phyloP scores from a whole-genome alignment of 2,329 filamentous ascomycete genomes.

The Nakataea oryzae region DNA sequence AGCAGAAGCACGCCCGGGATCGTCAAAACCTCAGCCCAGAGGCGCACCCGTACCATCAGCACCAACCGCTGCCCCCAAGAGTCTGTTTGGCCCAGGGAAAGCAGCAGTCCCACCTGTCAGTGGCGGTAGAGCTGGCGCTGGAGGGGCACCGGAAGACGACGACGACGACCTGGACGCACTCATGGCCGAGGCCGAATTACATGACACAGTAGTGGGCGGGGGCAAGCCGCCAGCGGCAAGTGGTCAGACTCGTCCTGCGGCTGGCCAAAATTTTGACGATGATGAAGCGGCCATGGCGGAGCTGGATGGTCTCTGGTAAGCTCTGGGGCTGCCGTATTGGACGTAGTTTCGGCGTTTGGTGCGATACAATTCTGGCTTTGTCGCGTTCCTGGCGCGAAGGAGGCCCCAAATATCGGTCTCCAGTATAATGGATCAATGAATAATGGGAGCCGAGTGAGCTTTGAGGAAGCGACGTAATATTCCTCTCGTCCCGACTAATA shows the following conservation, averaged over 20 bases:
- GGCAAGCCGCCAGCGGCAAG: not conserved
- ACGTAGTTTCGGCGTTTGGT: too few species aligned
- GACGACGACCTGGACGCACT: constrained; percentile 21
- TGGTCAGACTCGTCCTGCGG: not conserved
- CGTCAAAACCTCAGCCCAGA: constrained; percentile 8
- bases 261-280: constrained; percentile 38
- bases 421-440: not conserved
- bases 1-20: constrained; percentile 5
- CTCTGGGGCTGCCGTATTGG: not conserved
- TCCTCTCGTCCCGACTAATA: too few species aligned
- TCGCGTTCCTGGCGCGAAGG: too few species aligned
- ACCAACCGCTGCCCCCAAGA: constrained; percentile 23
- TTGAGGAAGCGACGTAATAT: too few species aligned
- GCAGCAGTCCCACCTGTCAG: not conserved
- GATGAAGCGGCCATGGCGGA: constrained; percentile 61
- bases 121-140: not conserved
- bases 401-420: too few species aligned
- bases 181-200: constrained; percentile 19
- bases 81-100: constrained; percentile 7
- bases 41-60: not conserved
- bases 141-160: not conserved
- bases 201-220: not conserved
- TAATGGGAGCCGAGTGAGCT: too few species aligned
- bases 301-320: constrained; percentile 44
- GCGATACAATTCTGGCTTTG: too few species aligned